Evolutionary conservation across 208 protist species (phyloP), one percentile per base, ranked within the genome.

Genomic region (Trichomonas gallinae): DNA sequence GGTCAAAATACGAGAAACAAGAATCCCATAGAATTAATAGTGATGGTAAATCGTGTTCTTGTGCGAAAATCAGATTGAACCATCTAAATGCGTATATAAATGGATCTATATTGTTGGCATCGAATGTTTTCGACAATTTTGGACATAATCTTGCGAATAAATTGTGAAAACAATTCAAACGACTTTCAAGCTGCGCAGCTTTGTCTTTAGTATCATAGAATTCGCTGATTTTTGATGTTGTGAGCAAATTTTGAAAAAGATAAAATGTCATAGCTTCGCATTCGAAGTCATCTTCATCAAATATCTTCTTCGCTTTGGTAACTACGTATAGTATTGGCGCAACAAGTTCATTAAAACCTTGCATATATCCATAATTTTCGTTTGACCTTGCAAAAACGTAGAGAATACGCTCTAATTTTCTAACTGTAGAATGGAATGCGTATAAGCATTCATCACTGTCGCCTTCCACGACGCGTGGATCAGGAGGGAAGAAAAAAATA

Each of bases 291-390:
- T 34, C 31, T 48, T 51, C 87, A 93, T 51, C 44, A 26, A 42
- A 48, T 17, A 93, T 48, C 13, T 21, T 48, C 6, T 51, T 93
- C 15, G 87, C 40, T 42, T 51, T 48, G 0, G 36, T 34, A 34
- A 93, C 21, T 10, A 93, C 87, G 31, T 93, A 93, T 6, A 48
- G 46, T 23, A 93, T 42, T 34, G 44, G 40, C 31, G 45, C 44
- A 13, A 44, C 44, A 26, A 93, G 13, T 93, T 93, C 87, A 58
- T 93, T 93, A 51, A 93, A 93, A 9, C 87, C 87, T 93, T 93
- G 87, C 44, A 93, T 48, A 58, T 93, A 93, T 2, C 87, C 87
- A 34, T 48, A 23, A 13, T 44, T 44, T 38, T 23, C 13, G 46
- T 93, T 42, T 34, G 45, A 23, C 3, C 15, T 34, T 9, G 15